A percentile compares a stretch with the other conserved stretches of the same genome.
Conservation (phyloP, 495 filamentous ascomycete genomes). For the Annulohypoxylon nitens region DNA sequence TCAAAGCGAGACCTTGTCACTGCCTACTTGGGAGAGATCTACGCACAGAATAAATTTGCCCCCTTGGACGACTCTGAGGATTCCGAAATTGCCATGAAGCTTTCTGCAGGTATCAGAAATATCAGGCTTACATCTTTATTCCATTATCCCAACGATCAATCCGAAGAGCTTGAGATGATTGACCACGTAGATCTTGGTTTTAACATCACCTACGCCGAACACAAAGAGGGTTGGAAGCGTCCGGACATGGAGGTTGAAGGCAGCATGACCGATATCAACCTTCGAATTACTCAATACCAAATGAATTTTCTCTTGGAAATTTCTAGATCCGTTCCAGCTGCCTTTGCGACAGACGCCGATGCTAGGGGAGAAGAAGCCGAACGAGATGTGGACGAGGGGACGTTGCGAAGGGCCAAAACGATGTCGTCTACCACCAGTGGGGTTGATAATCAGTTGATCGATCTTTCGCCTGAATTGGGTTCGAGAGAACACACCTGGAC, state of each 20-base stretch:
- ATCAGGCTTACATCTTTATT: slow-evolving; percentile 91
- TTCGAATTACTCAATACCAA: slow-evolving; percentile 90
- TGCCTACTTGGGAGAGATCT: slow-evolving; percentile 96
- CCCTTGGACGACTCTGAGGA: slow-evolving; percentile 79
- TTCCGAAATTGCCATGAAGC: slow-evolving; percentile 84
- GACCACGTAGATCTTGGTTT: slow-evolving; percentile 96
- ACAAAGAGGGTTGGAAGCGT: slow-evolving; percentile 78
- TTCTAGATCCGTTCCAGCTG: slow-evolving; percentile 84
- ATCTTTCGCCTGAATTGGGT: slow-evolving; percentile 75
- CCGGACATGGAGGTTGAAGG: slow-evolving; percentile 94
- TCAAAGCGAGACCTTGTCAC: slow-evolving; percentile 82
- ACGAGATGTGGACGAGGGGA: slow-evolving; percentile 61
- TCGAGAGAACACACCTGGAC: slow-evolving; percentile 82
- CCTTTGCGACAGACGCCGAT: slow-evolving; percentile 82
- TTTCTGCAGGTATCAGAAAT: slow-evolving; percentile 91
- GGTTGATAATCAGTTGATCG: slow-evolving; percentile 61
- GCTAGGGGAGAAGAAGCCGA: slow-evolving; percentile 72
- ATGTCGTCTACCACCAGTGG: slow-evolving; percentile 58
- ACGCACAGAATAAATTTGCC: slow-evolving; percentile 91
- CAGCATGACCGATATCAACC: slow-evolving; percentile 89
- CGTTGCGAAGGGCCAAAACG: slow-evolving; percentile 61
- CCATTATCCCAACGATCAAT: slow-evolving; percentile 76
- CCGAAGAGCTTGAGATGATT: slow-evolving; percentile 93
- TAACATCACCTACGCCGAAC: slow-evolving; percentile 89
- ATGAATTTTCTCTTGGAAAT: slow-evolving; percentile 88